These are phyloP conservation scores for Suhomyces bolitotheri DNA, from an alignment of 1,139 yeast species.

Conservation along the genomic window DNA sequence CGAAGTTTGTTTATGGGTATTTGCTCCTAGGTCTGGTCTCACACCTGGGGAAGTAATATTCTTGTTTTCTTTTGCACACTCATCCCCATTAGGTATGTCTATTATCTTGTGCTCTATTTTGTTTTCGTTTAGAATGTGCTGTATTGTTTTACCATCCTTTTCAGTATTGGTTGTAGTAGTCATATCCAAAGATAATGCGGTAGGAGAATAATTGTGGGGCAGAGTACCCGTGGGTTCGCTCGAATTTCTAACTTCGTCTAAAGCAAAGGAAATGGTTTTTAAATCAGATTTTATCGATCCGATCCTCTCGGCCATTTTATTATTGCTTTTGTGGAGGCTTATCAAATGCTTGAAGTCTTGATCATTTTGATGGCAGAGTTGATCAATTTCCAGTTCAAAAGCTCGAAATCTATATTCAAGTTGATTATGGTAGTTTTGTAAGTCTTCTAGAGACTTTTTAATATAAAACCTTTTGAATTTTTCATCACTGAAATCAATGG, in stretches of 20 bases:
- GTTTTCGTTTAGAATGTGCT: no score
- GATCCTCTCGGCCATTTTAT: slow-evolving; percentile 12
- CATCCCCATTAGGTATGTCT: no score
- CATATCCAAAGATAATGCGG: neutral
- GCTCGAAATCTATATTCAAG: slow-evolving; percentile 14
- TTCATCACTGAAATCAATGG: slow-evolving; percentile 1
- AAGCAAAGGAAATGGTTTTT: slow-evolving; percentile 9
- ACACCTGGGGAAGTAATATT: no score
- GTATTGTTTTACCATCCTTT: slow-evolving; percentile 1
- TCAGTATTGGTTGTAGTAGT: neutral
- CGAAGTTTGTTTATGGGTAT: neutral
- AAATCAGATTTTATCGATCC: slow-evolving; percentile 14
- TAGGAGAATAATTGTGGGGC: neutral
- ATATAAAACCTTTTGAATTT: slow-evolving; percentile 8
- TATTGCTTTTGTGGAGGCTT: slow-evolving; percentile 11
- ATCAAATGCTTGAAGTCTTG: slow-evolving; percentile 14
- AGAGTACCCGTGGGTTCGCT: neutral
- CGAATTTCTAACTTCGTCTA: slow-evolving; percentile 9
- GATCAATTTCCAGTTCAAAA: slow-evolving; percentile 14
- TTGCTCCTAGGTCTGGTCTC: no score
- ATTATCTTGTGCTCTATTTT: no score
- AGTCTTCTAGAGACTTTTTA: slow-evolving; percentile 16
- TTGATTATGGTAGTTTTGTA: slow-evolving; percentile 14
- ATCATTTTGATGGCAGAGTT: slow-evolving; percentile 12
- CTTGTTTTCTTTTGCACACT: no score